Base-by-base conservation (phyloP, 2,329 filamentous ascomycete genomes). In the Phoma sp. region DNA sequence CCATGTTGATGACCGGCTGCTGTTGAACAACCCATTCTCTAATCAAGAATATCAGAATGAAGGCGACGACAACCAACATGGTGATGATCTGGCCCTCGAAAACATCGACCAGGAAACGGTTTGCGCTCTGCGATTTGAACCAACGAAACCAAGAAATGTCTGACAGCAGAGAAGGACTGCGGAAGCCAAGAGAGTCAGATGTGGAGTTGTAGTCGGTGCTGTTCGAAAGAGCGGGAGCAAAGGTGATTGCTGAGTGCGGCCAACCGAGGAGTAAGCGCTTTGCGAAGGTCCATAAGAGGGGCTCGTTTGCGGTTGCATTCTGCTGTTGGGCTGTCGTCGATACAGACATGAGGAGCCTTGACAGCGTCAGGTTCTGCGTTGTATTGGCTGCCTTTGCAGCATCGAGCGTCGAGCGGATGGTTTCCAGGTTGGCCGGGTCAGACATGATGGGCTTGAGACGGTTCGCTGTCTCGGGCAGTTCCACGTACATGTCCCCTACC, bases 1-100 rank as follows among this genome's bases (percentile, higher is more conserved):
- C 88, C 80, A 95, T 88, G 67, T 96, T 96, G 64, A 95, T 89
- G 61, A 93, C 88, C 5, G 94, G 95, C 71, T 99, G 95, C 73
- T 99, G 95, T 73, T 99, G 95, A 9, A 99, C 92, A 45, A 99
- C 95, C 84, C 96, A 99, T 77, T 99, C 95, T 41, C 96, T 83
- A 41, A 99, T 97, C 4, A 99, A 78, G 64, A 99, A 99, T 37
- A 99, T 88, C n/a, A 99, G 80, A 55, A 99, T 97, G 75, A 98
- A 99, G 54, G 89, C 92, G 39, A 96, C 84, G 7, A 99, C 94
- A 45, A 98, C 91, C 10, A 96, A 79, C 6, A 97, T 79, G 0
- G 94, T 99, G 64, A 99, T 96, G 43, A 98, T 85, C 71, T 96
- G 93, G 4, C 95, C 95, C 77, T 99, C 95, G 3, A 97, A 79